These are phyloP conservation scores for Platanthera guangdongensis DNA, from an alignment of 106 monocot genomes.

Conservation along the genomic window DNA sequence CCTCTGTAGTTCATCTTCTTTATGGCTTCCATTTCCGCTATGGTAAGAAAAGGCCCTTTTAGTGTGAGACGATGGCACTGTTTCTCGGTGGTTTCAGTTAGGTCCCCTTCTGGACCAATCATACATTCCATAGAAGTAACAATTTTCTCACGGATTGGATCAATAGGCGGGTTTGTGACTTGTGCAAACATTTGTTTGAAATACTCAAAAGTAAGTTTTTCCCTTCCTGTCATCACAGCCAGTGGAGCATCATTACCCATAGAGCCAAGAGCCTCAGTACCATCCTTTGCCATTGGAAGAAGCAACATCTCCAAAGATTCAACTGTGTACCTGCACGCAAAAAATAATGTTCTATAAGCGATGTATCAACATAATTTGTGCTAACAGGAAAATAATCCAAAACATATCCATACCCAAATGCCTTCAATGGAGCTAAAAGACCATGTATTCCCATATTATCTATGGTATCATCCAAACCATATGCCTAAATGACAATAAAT, in stretches of 20 bases:
- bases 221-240: constrained; percentile 95
- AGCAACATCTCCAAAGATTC: constrained; percentile 96
- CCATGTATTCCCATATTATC: constrained; percentile 76
- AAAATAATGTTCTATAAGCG: neutral
- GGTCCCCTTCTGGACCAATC: constrained; percentile 98
- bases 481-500: constrained; percentile 19
- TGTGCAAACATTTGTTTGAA: constrained; percentile 99
- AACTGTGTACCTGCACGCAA: constrained; percentile 70
- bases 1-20: constrained; percentile 91
- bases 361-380: neutral
- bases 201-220: constrained; percentile 86
- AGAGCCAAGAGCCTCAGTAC: constrained; percentile 86
- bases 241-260: constrained; percentile 99
- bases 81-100: constrained; percentile 92
- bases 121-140: constrained; percentile 99
- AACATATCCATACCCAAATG: constrained; percentile 67
- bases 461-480: constrained; percentile 39
- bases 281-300: constrained; percentile 95
- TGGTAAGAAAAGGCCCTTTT: constrained; percentile 73
- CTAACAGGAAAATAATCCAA: neutral
- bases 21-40: constrained; percentile 92
- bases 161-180: constrained; percentile 97
- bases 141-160: constrained; percentile 96
- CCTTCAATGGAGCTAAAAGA: constrained; percentile 76
- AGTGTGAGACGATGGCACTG: constrained; percentile 79